phyloP scores from a whole-genome alignment of 1,284 basidiomycete genomes.

The Agaricales sp. region DNA sequence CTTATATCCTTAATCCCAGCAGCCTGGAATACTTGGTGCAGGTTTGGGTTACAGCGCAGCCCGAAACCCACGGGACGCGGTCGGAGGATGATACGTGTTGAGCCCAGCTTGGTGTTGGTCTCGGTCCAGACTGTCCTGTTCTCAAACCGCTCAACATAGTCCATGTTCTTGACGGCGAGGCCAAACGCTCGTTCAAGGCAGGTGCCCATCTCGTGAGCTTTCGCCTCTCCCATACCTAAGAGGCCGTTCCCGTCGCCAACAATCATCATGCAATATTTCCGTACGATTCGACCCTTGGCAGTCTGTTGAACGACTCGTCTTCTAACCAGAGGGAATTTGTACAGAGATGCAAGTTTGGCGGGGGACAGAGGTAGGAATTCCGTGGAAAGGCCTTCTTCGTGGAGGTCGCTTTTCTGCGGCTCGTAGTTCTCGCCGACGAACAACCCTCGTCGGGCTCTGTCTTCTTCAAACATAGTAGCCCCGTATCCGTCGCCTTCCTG shows the following conservation, averaged over 20 bases:
- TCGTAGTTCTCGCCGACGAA: neutral
- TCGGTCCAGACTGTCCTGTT: conserved; percentile 87
- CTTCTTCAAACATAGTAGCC: neutral
- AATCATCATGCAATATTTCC: conserved; percentile 61
- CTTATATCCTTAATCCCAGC: conserved; percentile 92
- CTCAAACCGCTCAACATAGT: conserved; percentile 85
- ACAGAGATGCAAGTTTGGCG: conserved; percentile 24
- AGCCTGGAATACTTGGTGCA: conserved; percentile 85
- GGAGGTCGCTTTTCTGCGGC: neutral
- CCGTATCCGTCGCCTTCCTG: conserved; percentile 9
- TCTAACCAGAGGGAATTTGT: conserved; percentile 46
- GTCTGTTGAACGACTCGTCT: conserved; percentile 74
- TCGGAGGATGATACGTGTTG: conserved; percentile 77
- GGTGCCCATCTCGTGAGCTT: conserved; percentile 49
- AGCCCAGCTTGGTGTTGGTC: conserved; percentile 75
- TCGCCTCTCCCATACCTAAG: conserved; percentile 86
- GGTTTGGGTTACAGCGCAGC: conserved; percentile 78
- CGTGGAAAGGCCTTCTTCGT: neutral
- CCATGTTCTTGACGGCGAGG: conserved; percentile 79
- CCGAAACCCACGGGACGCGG: conserved; percentile 93
- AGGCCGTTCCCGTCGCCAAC: conserved; percentile 84
- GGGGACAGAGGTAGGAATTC: neutral
- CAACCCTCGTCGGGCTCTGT: neutral
- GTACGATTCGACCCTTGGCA: conserved; percentile 74
- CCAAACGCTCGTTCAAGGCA: conserved; percentile 63